Evolutionary conservation across 2,329 filamentous ascomycete genomes (phyloP).

Genomic region (Cercospora sesami): DNA sequence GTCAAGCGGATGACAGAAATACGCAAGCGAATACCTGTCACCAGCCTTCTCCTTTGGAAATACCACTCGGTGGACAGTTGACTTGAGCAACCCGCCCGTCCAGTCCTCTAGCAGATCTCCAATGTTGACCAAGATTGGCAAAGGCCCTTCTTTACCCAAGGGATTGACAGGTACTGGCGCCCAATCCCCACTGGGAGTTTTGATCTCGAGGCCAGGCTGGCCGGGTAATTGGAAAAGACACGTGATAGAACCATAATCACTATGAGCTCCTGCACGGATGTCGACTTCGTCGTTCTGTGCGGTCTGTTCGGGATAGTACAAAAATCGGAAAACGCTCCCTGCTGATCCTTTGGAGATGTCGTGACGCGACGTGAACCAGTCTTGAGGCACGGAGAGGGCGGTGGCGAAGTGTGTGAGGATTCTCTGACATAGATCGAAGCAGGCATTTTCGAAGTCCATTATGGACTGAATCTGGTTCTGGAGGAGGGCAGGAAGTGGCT

Average conservation of each 20-base stretch:
- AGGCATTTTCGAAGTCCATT: constrained; percentile 66
- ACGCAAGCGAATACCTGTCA: constrained; percentile 46
- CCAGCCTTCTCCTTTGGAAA: constrained; percentile 53
- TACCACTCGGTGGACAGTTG: constrained; percentile 84
- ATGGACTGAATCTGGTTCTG: constrained; percentile 61
- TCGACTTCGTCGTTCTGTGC: constrained; percentile 49
- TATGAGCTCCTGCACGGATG: constrained; percentile 86
- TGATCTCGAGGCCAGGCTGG: constrained; percentile 84
- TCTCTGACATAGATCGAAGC: constrained; percentile 69
- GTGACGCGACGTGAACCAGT: constrained; percentile 65
- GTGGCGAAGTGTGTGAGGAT: constrained; percentile 76
- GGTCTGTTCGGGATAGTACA: constrained; percentile 49
- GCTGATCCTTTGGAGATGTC: constrained; percentile 48
- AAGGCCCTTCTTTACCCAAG: constrained; percentile 40
- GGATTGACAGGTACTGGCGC: constrained; percentile 49
- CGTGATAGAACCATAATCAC: constrained; percentile 73
- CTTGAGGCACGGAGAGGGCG: constrained; percentile 60
- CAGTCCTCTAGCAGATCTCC: constrained; percentile 76
- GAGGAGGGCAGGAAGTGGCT: constrained; percentile 71
- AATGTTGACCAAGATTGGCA: constrained; percentile 71
- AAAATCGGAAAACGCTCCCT: constrained; percentile 54
- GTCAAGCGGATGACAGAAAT: constrained; percentile 64
- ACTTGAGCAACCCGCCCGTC: constrained; percentile 84
- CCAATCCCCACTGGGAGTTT: constrained; percentile 54
- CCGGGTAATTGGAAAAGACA: constrained; percentile 80